Evolutionary conservation across 148 eudicot genomes (phyloP), one percentile per base, ranked within the genome.

Genomic region (Salicornia ramosissima): DNA sequence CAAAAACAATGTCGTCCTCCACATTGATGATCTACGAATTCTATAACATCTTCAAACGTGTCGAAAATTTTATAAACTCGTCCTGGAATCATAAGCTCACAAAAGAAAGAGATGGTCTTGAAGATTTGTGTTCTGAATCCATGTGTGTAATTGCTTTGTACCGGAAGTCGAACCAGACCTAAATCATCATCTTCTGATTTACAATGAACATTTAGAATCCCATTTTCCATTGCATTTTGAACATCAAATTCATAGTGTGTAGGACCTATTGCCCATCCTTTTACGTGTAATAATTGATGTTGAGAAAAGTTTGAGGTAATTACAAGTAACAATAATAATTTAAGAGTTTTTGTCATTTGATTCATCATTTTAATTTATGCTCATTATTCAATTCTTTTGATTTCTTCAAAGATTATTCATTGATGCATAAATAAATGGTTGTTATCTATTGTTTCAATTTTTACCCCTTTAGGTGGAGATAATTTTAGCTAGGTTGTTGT

Each of bases 1-100:
- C 80, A 77, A 52, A 77, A 77, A 11, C 80, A 77, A 71, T 77
- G 80, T 22, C 80, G 29, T 0, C 80, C 80, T 13, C 80, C 80
- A 66, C 80, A 77, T 71, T 77, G 49, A 10, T 66, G 52, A 22
- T 77, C 75, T 0, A 77, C 75, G 29, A 77, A 77, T 26, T 77
- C 80, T 50, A 77, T 66, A n/a, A 77, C 52, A 7, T 77, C 71
- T 9, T 30, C 67, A 25, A 77, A 77, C 5, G 75, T 71, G 56
- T 65, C 71, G 5, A 77, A 66, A 29, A 42, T 51, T 34, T 65
- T 65, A 10, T 66, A 45, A 8, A 4, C 36, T 0, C 22, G 40
- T 0, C 63, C 71, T 0, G 80, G 80, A 5, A 70, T 29, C 53
- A 30, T 71, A 8, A 77, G 68, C 1, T 77, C 68, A 28, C 80